phyloP scores from a whole-genome alignment of 495 filamentous ascomycete species.

The Trichoderma reesei region DNA sequence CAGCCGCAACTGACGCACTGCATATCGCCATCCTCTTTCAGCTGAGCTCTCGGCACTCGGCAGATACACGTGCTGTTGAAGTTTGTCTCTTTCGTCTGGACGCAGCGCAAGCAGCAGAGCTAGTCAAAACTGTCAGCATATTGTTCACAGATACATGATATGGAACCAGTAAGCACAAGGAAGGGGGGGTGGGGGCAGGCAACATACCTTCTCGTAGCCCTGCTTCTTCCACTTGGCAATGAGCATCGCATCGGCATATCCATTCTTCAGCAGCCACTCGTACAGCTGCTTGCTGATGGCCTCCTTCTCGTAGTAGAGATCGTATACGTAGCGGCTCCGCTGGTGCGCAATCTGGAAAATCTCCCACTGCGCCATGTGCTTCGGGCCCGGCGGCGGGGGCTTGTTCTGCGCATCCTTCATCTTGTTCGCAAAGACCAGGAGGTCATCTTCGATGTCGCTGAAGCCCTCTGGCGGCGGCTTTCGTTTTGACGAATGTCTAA shows the following conservation, averaged over 20 bases:
- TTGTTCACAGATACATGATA: not conserved
- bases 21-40: conserved; percentile 83
- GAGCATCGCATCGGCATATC: conserved; percentile 85
- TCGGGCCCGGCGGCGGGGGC: conserved; percentile 42
- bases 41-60: conserved; percentile 81
- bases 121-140: conserved; percentile 25
- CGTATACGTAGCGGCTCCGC: conserved; percentile 87
- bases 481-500: conserved; percentile 64
- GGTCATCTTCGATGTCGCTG: conserved; percentile 91
- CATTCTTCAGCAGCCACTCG: conserved; percentile 94
- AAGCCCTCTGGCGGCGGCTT: conserved; percentile 94
- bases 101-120: conserved; percentile 90
- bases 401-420: conserved; percentile 96
- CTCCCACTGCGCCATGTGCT: conserved; percentile 87
- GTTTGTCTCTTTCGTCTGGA: conserved; percentile 98
- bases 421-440: conserved; percentile 91
- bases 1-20: conserved; percentile 97
- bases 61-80: conserved; percentile 98
- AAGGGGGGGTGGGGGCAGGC: not conserved
- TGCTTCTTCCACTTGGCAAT: conserved; percentile 99
- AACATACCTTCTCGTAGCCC: conserved; percentile 86
- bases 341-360: conserved; percentile 98
- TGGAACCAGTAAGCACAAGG: not conserved
- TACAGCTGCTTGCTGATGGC: conserved; percentile 86
- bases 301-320: conserved; percentile 96